A percentile compares a stretch with the other conserved stretches of the same genome.
Conservation (phyloP, 2,329 filamentous ascomycete species). For the Xylariaceae sp. region DNA sequence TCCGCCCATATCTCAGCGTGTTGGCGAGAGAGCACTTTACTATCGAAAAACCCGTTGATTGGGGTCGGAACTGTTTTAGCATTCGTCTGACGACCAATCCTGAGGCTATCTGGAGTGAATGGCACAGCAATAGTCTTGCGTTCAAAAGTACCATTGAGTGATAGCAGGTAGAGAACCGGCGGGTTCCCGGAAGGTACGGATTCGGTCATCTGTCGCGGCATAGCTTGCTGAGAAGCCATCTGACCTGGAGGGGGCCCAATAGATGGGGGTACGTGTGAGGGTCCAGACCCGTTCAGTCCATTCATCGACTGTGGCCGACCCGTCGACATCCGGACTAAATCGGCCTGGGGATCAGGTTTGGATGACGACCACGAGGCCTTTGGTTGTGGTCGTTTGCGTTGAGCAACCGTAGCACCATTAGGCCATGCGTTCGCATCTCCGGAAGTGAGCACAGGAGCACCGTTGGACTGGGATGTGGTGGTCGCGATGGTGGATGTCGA, state of each 20-base stretch:
- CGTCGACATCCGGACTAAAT: constrained; percentile 43
- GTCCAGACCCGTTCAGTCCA: constrained; percentile 42
- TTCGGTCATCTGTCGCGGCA: constrained; percentile 63
- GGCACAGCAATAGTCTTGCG: constrained; percentile 94
- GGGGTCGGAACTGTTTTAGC: constrained; percentile 90
- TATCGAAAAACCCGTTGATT: constrained; percentile 93
- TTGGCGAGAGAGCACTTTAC: constrained; percentile 91
- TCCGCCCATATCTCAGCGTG: constrained; percentile 94
- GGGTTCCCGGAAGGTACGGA: constrained; percentile 60
- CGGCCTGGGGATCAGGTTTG: constrained; percentile 46
- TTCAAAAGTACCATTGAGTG: constrained; percentile 94
- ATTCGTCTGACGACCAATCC: constrained; percentile 95
- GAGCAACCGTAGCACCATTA: constrained; percentile 38
- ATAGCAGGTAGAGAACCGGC: constrained; percentile 79
- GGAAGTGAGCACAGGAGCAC: constrained; percentile 44
- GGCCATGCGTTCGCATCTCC: constrained; percentile 51
- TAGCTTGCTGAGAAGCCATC: constrained; percentile 41
- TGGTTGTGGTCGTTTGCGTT: constrained; percentile 49
- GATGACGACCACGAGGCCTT: constrained; percentile 49
- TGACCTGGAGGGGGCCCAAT: constrained; percentile 38
- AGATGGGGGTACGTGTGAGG: constrained; percentile 39
- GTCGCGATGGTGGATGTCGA: constrained; percentile 62
- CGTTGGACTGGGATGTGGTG: constrained; percentile 57
- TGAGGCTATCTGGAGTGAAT: constrained; percentile 86
- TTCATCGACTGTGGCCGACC: constrained; percentile 38